A percentile compares a stretch with the other conserved stretches of the same genome.
phyloP scores from a whole-genome alignment of 768 basidiomycete species.

The Collybiopsis confluens region DNA sequence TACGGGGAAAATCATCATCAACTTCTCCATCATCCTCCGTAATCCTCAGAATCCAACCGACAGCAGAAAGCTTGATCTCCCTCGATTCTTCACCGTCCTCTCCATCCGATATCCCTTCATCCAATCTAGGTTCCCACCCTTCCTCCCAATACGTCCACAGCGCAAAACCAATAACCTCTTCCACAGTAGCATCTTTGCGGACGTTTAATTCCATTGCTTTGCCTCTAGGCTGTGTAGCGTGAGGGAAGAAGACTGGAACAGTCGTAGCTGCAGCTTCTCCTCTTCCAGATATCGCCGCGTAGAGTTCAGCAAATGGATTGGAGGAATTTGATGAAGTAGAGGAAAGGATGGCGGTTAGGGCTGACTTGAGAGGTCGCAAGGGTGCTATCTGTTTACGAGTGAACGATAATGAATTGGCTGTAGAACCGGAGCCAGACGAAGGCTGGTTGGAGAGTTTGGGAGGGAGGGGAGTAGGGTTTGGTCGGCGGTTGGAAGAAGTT shows the following conservation, averaged over 20 bases:
- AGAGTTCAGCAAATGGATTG: conserved; percentile 87
- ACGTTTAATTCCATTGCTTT: conserved; percentile 72
- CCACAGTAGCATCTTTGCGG: conserved; percentile 83
- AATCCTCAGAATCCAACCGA: conserved; percentile 91
- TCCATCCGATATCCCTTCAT: conserved; percentile 50
- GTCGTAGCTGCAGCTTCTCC: conserved; percentile 57
- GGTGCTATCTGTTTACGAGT: conserved; percentile 46
- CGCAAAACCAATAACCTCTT: conserved; percentile 93
- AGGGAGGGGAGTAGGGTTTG: conserved; percentile 4
- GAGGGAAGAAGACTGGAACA: conserved; percentile 83
- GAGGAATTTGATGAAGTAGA: conserved; percentile 60
- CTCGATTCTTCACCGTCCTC: conserved; percentile 57
- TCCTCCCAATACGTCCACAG: conserved; percentile 94
- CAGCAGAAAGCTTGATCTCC: conserved; percentile 57
- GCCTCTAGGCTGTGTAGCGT: conserved; percentile 56
- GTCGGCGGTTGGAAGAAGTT: conserved; percentile 12
- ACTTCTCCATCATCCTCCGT: conserved; percentile 98
- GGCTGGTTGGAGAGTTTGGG: conserved; percentile 1
- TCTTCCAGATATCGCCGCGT: conserved; percentile 80
- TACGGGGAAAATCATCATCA: conserved; percentile 97
- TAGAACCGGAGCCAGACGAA: conserved; percentile 15
- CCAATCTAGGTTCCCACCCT: conserved; percentile 71
- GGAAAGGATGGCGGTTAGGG: conserved; percentile 64
- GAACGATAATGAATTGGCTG: conserved; percentile 37
- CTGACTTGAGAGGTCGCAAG: conserved; percentile 46